A percentile compares a stretch with the other conserved stretches of the same genome.
Evolutionary conservation across 352 stramenopile genomes (phyloP).

Genomic region (Phytopythium ostracodes): DNA sequence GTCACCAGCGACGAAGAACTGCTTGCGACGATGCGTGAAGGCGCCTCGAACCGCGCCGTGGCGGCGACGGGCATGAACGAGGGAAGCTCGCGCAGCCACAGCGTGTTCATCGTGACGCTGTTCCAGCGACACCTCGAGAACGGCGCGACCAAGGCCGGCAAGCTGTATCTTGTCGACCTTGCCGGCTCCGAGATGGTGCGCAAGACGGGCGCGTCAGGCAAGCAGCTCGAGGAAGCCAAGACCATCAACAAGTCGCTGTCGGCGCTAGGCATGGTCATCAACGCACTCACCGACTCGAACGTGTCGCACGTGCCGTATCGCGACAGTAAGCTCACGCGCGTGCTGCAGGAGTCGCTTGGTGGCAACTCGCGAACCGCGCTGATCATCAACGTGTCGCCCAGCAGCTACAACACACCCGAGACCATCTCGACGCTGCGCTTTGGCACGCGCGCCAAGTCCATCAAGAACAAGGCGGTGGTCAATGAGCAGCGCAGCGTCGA

Average conservation of each 20-base stretch:
- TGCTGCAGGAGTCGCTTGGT: constrained; percentile 92
- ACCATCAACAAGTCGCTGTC: constrained; percentile 96
- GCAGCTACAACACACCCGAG: constrained; percentile 87
- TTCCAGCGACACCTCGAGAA: constrained; percentile 84
- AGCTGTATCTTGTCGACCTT: constrained; percentile 93
- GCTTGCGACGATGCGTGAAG: constrained; percentile 77
- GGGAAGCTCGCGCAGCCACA: constrained; percentile 87
- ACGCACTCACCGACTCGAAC: constrained; percentile 85
- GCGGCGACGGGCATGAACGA: constrained; percentile 94
- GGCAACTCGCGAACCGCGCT: constrained; percentile 93
- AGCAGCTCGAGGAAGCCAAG: constrained; percentile 93
- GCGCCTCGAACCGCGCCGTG: constrained; percentile 79
- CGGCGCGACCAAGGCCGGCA: constrained; percentile 85
- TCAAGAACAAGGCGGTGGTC: constrained; percentile 94
- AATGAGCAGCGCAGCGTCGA: constrained; percentile 90
- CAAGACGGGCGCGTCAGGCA: constrained; percentile 88
- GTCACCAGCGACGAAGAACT: constrained; percentile 90
- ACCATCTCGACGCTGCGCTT: constrained; percentile 92
- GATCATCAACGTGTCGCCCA: constrained; percentile 91
- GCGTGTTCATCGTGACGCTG: constrained; percentile 91
- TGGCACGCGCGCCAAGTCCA: constrained; percentile 90
- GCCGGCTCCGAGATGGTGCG: constrained; percentile 93
- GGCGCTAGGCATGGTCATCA: constrained; percentile 94
- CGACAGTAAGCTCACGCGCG: constrained; percentile 90
- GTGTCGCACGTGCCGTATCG: constrained; percentile 86